phyloP scores from a whole-genome alignment of 2,329 filamentous ascomycete species.

The Hypoxylon sp. region DNA sequence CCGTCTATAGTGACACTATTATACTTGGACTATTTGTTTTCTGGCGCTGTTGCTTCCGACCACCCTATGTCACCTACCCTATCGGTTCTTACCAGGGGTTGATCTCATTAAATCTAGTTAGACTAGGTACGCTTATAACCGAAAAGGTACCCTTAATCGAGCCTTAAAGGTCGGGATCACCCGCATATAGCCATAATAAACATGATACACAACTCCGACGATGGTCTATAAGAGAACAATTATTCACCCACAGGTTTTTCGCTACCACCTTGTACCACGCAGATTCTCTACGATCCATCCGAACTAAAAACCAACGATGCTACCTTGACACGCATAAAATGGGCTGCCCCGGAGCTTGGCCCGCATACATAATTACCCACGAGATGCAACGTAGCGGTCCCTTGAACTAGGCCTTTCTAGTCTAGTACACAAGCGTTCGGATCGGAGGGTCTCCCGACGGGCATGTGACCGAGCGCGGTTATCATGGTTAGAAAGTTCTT shows the following conservation, averaged over 20 bases:
- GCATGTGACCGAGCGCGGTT: conserved; percentile 7
- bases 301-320: conserved; percentile 14
- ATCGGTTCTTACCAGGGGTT: not conserved
- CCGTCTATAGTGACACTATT: not conserved
- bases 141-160: conserved; percentile 2
- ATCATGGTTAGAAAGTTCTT: conserved; percentile 9
- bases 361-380: conserved; percentile 8
- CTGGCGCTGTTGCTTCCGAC: not conserved
- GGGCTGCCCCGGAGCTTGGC: conserved; percentile 6
- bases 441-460: conserved; percentile 9
- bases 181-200: conserved; percentile 32
- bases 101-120: not conserved
- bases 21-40: not conserved
- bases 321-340: conserved; percentile 14
- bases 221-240: not conserved
- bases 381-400: conserved; percentile 6
- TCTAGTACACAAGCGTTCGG: not conserved
- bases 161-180: conserved; percentile 15
- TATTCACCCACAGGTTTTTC: conserved; percentile 7
- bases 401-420: conserved; percentile 10
- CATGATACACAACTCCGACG: conserved; percentile 23
- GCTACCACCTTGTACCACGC: not conserved
- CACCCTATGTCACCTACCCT: not conserved
- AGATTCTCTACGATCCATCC: not conserved
- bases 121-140: not conserved